These are phyloP conservation scores for Apostasia ramifera DNA, from an alignment of 106 monocot genomes.

Conservation along the genomic window DNA sequence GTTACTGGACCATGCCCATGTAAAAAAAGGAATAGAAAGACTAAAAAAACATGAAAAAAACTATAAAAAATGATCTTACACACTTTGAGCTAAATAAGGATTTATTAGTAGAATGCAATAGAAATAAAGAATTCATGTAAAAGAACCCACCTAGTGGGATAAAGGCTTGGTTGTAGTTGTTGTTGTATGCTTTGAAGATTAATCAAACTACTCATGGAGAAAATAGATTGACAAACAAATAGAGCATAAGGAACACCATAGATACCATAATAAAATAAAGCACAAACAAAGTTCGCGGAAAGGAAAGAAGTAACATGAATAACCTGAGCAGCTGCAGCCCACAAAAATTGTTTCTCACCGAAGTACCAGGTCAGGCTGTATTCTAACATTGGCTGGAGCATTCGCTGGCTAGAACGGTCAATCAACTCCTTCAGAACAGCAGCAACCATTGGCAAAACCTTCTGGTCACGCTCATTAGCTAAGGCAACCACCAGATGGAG, in stretches of 20 bases:
- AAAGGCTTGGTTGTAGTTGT: no score
- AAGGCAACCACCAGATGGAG: slow-evolving; percentile 74
- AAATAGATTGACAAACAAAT: background rate
- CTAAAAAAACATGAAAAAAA: no score
- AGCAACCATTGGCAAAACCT: slow-evolving; percentile 59
- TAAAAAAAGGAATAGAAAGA: no score
- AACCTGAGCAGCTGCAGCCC: slow-evolving; percentile 88
- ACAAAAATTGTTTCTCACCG: slow-evolving; percentile 60
- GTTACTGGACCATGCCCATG: no score
- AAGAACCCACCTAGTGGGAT: no score
- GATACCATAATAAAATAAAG: background rate
- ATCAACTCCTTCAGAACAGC: slow-evolving; percentile 54
- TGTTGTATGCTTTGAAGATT: no score
- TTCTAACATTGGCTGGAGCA: slow-evolving; percentile 42
- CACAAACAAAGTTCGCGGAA: background rate
- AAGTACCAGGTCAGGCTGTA: slow-evolving; percentile 71
- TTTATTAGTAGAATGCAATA: no score
- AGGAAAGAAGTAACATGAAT: background rate
- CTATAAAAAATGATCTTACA: no score
- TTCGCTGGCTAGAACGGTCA: slow-evolving; percentile 23
- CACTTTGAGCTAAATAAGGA: no score
- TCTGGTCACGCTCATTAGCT: slow-evolving; percentile 63
- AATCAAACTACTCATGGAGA: background rate
- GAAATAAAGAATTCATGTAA: no score
- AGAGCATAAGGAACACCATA: background rate